Conservation (phyloP, 2,329 filamentous ascomycete genomes). For the Aspergillus awamori region DNA sequence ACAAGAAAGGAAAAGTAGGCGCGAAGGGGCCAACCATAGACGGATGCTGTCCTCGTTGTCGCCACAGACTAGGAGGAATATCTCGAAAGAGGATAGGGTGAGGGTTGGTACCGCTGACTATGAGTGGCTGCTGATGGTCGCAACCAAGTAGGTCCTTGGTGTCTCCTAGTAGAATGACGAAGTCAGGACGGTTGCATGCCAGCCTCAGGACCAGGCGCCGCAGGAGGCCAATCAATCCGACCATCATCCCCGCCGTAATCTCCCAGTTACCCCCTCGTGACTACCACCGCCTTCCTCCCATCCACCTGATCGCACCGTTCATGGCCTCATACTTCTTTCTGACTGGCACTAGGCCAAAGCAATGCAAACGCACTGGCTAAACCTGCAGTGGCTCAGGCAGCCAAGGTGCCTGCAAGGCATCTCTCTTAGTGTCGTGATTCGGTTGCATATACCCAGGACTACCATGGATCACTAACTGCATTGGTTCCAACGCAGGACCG, state of each 20-base stretch:
- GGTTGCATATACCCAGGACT: slow-evolving; percentile 14
- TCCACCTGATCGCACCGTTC: neutral
- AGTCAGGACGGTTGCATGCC: slow-evolving; percentile 2
- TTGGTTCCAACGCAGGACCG: slow-evolving; percentile 9
- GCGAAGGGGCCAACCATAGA: neutral
- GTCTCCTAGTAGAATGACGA: neutral
- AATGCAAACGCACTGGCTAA: slow-evolving; percentile 9
- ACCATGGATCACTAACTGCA: slow-evolving; percentile 7
- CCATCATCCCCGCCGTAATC: slow-evolving; percentile 17
- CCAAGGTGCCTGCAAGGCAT: slow-evolving; percentile 9
- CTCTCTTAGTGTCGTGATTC: slow-evolving; percentile 14
- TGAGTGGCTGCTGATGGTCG: neutral
- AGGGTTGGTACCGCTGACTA: neutral
- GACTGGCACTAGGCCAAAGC: slow-evolving; percentile 1
- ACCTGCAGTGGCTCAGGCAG: slow-evolving; percentile 2
- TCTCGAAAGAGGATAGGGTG: slow-evolving; percentile 6
- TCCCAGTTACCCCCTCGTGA: slow-evolving; percentile 15
- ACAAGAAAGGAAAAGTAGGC: neutral
- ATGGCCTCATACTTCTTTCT: neutral
- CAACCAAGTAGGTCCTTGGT: neutral
- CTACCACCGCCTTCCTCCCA: slow-evolving; percentile 3
- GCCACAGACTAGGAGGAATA: slow-evolving; percentile 14
- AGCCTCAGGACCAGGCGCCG: neutral
- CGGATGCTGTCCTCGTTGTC: neutral
- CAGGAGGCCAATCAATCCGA: slow-evolving; percentile 17